Conservation (phyloP, 2,329 filamentous ascomycete species). For the Pestalotiopsis sp. region DNA sequence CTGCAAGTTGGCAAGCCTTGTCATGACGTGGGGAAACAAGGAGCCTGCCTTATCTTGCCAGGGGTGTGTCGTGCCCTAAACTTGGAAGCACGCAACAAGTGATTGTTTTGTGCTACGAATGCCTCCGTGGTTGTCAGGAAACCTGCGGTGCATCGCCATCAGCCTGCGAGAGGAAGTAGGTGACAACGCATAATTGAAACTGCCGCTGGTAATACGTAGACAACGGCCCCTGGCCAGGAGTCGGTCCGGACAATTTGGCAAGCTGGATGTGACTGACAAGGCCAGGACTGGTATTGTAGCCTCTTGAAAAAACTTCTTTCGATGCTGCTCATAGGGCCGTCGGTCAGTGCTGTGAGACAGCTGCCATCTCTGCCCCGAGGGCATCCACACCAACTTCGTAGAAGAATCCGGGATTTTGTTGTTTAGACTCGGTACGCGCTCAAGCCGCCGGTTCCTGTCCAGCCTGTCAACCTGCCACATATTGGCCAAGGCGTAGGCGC, state of each 20-base stretch:
- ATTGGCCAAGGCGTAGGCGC: not conserved
- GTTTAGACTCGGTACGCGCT: not conserved
- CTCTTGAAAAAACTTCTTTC: not conserved
- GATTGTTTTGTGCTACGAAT: not conserved
- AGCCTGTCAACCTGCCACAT: not conserved
- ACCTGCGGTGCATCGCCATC: not conserved
- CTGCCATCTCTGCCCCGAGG: not conserved
- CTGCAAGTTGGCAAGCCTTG: not conserved
- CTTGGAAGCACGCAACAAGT: not conserved
- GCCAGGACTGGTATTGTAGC: not conserved
- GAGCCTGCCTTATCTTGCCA: not conserved
- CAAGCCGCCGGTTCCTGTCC: not conserved
- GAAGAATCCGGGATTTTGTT: not conserved
- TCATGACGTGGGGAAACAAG: constrained; percentile 5
- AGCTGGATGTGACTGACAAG: not conserved
- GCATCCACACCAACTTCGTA: not conserved
- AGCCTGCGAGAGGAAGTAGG: not conserved
- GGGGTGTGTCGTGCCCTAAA: not conserved
- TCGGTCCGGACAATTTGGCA: not conserved
- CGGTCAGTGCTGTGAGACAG: not conserved
- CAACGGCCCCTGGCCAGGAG: not conserved
- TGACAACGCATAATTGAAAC: not conserved
- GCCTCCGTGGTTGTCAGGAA: not conserved
- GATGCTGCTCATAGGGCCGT: not conserved
- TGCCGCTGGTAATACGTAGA: not conserved